Evolutionary conservation across 1,284 basidiomycete genomes (phyloP).

Genomic region (Ceratobasidium sp.): DNA sequence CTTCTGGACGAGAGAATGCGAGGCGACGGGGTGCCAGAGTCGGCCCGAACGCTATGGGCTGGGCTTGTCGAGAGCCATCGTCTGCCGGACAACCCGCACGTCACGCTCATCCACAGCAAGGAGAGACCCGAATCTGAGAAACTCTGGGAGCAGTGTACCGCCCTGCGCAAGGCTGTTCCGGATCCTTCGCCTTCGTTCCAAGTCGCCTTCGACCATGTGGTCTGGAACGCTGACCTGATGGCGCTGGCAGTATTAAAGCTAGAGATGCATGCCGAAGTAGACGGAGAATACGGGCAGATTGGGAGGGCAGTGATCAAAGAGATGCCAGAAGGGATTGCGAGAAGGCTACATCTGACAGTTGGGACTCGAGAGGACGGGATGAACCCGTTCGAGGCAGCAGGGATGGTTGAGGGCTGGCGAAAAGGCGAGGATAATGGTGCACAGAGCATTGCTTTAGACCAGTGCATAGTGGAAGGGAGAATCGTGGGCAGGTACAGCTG

Average conservation of each 20-base stretch:
- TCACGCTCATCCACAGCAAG: conserved; percentile 88
- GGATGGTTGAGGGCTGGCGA: conserved; percentile 72
- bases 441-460: not conserved
- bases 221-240: conserved; percentile 89
- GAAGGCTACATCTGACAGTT: conserved; percentile 87
- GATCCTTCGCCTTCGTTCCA: conserved; percentile 69
- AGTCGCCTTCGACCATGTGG: conserved; percentile 73
- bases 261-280: conserved; percentile 57
- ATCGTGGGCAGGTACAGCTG: conserved; percentile 35
- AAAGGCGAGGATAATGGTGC: conserved; percentile 54
- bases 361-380: conserved; percentile 76
- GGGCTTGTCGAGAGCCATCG: conserved; percentile 65
- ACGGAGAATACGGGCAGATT: conserved; percentile 59
- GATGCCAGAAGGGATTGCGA: conserved; percentile 66
- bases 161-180: conserved; percentile 61
- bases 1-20: conserved; percentile 62
- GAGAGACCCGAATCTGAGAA: conserved; percentile 64
- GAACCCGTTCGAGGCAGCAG: conserved; percentile 78
- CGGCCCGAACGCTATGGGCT: conserved; percentile 66
- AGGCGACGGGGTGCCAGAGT: conserved; percentile 53
- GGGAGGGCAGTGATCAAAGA: conserved; percentile 64
- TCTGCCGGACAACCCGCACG: conserved; percentile 78
- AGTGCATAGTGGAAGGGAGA: conserved; percentile 24
- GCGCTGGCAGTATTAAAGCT: conserved; percentile 76
- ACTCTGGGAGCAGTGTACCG: conserved; percentile 78